phyloP scores from a whole-genome alignment of 495 filamentous ascomycete genomes.

The Lindgomyces ingoldianus region DNA sequence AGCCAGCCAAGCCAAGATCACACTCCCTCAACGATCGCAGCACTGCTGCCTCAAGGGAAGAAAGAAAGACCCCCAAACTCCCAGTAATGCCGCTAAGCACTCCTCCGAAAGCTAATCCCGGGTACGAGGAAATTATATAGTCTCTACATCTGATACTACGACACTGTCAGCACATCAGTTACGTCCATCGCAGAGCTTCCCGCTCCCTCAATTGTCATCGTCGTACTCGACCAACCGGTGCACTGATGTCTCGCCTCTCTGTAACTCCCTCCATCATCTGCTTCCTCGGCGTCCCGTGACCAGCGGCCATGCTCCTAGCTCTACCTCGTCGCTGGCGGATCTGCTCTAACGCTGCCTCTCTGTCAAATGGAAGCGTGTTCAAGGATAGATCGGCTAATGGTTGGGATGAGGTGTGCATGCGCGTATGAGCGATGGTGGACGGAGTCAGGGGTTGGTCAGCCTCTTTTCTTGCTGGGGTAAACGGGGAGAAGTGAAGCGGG shows the following conservation, averaged over 20 bases:
- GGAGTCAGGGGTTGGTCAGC: conserved; percentile 25
- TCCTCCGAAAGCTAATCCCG: neutral
- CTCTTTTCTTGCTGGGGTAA: conserved; percentile 27
- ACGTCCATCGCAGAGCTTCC: neutral
- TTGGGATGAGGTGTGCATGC: conserved; percentile 18
- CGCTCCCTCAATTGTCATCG: conserved; percentile 19
- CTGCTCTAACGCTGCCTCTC: conserved; percentile 45
- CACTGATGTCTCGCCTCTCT: conserved; percentile 46
- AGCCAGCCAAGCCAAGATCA: neutral
- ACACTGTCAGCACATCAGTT: conserved; percentile 6
- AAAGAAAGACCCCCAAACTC: conserved; percentile 12
- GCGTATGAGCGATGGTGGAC: conserved; percentile 33
- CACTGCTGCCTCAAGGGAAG: too few relatives aligned
- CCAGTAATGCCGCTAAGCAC: conserved; percentile 32
- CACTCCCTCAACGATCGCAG: neutral
- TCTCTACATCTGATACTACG: conserved; percentile 1
- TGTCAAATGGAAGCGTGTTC: conserved; percentile 41
- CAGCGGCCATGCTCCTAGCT: conserved; percentile 45
- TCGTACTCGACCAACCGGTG: conserved; percentile 36
- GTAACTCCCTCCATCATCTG: conserved; percentile 43
- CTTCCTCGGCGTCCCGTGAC: conserved; percentile 44
- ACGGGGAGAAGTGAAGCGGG: conserved; percentile 46
- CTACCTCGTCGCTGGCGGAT: conserved; percentile 46
- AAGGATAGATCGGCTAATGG: conserved; percentile 21
- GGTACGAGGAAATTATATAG: conserved; percentile 1